A percentile compares a stretch with the other conserved stretches of the same genome.
Evolutionary conservation across 139 green algal genomes (phyloP).

Genomic region (Asterochloris sp.): DNA sequence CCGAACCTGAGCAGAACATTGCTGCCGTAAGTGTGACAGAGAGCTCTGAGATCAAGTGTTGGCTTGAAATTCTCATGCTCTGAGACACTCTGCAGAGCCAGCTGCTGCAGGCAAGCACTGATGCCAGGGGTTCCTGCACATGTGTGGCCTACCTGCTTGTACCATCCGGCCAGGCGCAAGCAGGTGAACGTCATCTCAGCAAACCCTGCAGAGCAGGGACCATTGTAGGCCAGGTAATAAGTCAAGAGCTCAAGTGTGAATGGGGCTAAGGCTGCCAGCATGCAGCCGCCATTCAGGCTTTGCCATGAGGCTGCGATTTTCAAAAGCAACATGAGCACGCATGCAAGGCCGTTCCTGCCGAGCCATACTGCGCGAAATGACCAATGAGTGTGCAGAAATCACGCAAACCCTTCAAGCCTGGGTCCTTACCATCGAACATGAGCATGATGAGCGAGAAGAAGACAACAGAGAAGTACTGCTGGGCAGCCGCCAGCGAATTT

Average conservation of each 20-base stretch:
- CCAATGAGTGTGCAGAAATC: neutral
- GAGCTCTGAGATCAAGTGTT: no score
- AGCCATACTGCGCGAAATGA: neutral
- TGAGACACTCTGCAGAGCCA: no score
- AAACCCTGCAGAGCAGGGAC: neutral
- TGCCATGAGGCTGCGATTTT: neutral
- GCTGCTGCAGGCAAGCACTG: no score
- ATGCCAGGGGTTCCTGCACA: neutral
- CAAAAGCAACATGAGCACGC: neutral
- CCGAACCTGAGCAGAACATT: no score
- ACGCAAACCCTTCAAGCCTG: neutral
- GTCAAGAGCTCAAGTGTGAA: neutral
- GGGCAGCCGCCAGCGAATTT: constrained; percentile 24
- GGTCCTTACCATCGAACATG: constrained; percentile 17
- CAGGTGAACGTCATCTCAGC: constrained; percentile 25
- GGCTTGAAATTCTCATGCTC: no score
- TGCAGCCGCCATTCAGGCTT: neutral
- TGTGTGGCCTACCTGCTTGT: no score
- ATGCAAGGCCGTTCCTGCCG: no score
- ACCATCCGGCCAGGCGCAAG: neutral
- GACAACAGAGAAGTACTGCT: constrained; percentile 43
- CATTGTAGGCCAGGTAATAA: neutral
- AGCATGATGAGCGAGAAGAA: constrained; percentile 55
- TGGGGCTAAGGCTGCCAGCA: no score
- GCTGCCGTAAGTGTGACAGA: no score